A percentile compares a stretch with the other conserved stretches of the same genome.
Conservation (phyloP, 352 stramenopile species). For the Phytophthora hybrid region DNA sequence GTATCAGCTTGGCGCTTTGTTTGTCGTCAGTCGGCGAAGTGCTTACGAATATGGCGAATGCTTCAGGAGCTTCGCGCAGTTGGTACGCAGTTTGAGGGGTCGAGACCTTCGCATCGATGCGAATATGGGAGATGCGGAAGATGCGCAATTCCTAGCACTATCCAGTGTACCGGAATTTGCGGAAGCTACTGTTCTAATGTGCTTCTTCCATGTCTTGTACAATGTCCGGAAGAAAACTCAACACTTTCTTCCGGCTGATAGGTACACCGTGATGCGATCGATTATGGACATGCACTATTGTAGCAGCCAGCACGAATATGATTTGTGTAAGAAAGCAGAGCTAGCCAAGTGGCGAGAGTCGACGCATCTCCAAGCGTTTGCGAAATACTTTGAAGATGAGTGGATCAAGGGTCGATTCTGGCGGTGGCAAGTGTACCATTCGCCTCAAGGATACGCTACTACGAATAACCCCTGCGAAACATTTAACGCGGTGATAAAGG, state of each 20-base stretch:
- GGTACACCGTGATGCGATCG: background rate
- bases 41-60: background rate
- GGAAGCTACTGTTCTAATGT: background rate
- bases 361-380: background rate
- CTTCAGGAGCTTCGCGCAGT: too few species aligned
- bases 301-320: background rate
- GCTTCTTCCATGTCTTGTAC: conserved; percentile 19
- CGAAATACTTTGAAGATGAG: conserved; percentile 4
- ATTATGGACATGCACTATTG: background rate
- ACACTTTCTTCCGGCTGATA: background rate
- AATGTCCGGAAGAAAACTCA: conserved; percentile 12
- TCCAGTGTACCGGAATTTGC: background rate
- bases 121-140: background rate
- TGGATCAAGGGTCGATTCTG: conserved; percentile 8
- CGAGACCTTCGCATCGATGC: background rate
- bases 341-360: background rate
- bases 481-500: background rate
- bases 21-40: background rate
- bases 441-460: background rate
- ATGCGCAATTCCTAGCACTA: background rate
- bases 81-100: too few species aligned
- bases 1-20: background rate
- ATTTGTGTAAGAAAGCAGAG: background rate
- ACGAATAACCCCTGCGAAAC: background rate
- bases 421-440: conserved; percentile 17